Evolutionary conservation across 371 early-diverging fungal species (phyloP).

Genomic region (Smittium culicis): DNA sequence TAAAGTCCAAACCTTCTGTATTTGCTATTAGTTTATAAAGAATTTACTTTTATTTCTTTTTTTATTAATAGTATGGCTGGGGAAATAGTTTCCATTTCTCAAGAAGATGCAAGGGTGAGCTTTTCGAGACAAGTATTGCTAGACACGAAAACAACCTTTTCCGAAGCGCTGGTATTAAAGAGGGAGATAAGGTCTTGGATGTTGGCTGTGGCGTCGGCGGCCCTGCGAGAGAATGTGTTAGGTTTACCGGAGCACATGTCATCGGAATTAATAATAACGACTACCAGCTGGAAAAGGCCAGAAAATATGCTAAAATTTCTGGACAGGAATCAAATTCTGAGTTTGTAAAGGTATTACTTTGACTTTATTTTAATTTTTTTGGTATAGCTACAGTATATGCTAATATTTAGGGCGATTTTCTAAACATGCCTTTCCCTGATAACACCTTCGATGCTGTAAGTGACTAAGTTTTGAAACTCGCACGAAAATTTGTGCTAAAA

Average conservation of each 20-base stretch:
- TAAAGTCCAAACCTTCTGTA: constrained; percentile 40
- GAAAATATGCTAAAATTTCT: constrained; percentile 48
- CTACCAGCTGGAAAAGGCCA: constrained; percentile 75
- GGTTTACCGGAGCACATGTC: constrained; percentile 75
- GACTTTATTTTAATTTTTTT: constrained; percentile 64
- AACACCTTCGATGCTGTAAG: no score
- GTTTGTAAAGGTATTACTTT: constrained; percentile 45
- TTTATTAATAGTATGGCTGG: constrained; percentile 58
- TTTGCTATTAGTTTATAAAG: no score
- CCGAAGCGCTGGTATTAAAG: constrained; percentile 48
- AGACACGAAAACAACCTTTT: constrained; percentile 86
- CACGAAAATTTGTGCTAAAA: no score
- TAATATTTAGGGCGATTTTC: no score
- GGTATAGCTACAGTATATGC: no score
- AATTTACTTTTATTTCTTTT: no score
- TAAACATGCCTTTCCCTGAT: no score
- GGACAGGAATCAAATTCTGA: constrained; percentile 43
- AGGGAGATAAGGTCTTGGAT: constrained; percentile 59
- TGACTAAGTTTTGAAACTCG: no score
- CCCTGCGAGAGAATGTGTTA: constrained; percentile 79
- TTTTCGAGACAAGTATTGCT: constrained; percentile 64
- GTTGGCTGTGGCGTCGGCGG: constrained; percentile 91
- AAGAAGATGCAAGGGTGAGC: constrained; percentile 58
- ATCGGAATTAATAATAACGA: constrained; percentile 91
- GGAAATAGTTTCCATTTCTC: constrained; percentile 86